Evolutionary conservation across 768 basidiomycete genomes (phyloP), one percentile per base, ranked within the genome.

Genomic region (Holtermanniella nyarrowii): DNA sequence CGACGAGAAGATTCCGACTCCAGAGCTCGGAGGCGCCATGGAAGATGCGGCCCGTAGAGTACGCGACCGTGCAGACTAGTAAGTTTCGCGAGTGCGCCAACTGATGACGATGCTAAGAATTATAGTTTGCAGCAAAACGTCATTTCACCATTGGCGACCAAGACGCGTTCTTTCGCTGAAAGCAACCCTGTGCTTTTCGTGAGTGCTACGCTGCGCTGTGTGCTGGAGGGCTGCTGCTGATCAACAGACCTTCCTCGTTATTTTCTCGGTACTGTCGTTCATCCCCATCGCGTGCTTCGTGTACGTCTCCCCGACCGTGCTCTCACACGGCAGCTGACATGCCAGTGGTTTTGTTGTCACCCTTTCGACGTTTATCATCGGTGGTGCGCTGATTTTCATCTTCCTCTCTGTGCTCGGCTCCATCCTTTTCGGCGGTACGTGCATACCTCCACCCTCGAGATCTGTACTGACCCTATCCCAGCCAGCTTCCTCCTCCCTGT

Each of bases 121-220:
- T 66, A n/a, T 62, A 66, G 31, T 46, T 51, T 20, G 58, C 55
- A 40, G 65, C 60, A 37, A 37, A 37, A 37, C 10, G 31, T 37
- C 31, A 37, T 37, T 10, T 47, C 49, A 16, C 65, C 65, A 3
- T 63, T 62, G 42, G 65, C 65, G 0, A 52, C 59, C 16, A 60
- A 54, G 50, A 61, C 60, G 1, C 46, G 65, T 16, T 46, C 49
- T 14, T 66, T 62, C 42, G 65, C 65, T n/a, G 65, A 66, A 39
- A 18, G 24, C 3, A 37, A 49, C 12, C 65, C 65, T 3, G 62
- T 66, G 1, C 49, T 66, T 23, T 66, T 66, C 45, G 64, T 66
- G 45, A 12, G 64, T 60, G 4, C 7, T 24, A 11, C n/a, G 21
- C 13, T 25, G 5, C 11, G 7, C 20, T 23, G 22, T 26, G 16